Evolutionary conservation across 306 rosid species (phyloP).

Genomic region (Inga laurina): DNA sequence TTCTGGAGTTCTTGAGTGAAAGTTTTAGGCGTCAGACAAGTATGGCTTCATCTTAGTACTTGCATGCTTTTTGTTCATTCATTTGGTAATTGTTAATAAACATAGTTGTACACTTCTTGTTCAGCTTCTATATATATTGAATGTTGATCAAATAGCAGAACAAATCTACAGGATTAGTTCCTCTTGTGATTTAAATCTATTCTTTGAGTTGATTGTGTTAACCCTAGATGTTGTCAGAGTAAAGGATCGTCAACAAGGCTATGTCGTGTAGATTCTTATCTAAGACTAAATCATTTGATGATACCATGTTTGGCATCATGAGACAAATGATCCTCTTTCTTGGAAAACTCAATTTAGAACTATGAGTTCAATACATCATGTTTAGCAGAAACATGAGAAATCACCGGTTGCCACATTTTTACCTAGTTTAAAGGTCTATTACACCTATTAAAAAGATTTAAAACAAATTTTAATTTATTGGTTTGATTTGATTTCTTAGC

Average conservation of each 20-base stretch:
- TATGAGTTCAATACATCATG: not conserved
- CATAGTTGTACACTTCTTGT: not conserved
- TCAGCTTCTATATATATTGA: not conserved
- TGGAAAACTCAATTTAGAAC: not conserved
- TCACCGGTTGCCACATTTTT: not conserved
- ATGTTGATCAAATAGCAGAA: not conserved
- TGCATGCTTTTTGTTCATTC: not conserved
- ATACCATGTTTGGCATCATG: not conserved
- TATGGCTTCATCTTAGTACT: not conserved
- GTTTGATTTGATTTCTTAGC: not conserved
- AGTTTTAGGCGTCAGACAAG: conserved; percentile 7
- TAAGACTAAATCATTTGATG: not conserved
- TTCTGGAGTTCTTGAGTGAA: conserved; percentile 49
- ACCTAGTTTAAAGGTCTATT: not conserved
- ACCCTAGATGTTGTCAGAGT: not conserved
- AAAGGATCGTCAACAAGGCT: not conserved
- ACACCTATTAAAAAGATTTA: not conserved
- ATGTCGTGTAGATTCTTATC: not conserved
- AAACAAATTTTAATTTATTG: not conserved
- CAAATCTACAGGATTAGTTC: not conserved
- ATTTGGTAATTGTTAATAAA: conserved; percentile 22
- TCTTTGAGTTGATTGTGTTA: not conserved
- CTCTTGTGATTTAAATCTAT: not conserved
- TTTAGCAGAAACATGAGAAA: not conserved
- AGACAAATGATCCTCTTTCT: not conserved